Evolutionary conservation across 2,329 filamentous ascomycete species (phyloP).

Genomic region (Cryphonectria naterciae): DNA sequence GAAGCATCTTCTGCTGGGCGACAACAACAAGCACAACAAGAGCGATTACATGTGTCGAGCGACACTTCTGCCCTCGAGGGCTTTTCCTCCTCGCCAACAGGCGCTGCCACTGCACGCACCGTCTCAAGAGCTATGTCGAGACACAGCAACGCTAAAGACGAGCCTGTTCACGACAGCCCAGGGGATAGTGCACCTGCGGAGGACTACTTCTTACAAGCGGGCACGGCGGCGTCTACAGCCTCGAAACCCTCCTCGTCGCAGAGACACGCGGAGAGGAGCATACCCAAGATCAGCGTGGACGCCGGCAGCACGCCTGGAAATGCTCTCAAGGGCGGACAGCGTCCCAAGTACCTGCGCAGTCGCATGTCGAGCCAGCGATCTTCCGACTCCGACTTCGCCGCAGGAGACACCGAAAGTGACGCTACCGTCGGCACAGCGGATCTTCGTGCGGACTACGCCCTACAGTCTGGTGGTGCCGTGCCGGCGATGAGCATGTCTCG

Average conservation of each 20-base stretch:
- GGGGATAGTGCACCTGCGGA: slow-evolving; percentile 23
- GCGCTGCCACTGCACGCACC: slow-evolving; percentile 57
- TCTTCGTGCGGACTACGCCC: slow-evolving; percentile 72
- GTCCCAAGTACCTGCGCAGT: slow-evolving; percentile 63
- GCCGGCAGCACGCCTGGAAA: slow-evolving; percentile 52
- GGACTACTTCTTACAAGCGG: slow-evolving; percentile 41
- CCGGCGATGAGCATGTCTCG: slow-evolving; percentile 58
- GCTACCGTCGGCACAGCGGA: slow-evolving; percentile 59
- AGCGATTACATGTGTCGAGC: slow-evolving; percentile 37
- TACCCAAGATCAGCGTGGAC: slow-evolving; percentile 43
- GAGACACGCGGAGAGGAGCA: slow-evolving; percentile 40
- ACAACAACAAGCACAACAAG: slow-evolving; percentile 40
- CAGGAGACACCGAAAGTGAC: slow-evolving; percentile 72
- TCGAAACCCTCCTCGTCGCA: slow-evolving; percentile 39
- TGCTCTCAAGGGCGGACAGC: slow-evolving; percentile 49
- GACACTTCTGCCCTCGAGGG: slow-evolving; percentile 55
- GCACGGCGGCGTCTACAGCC: slow-evolving; percentile 33
- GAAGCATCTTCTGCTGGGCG: slow-evolving; percentile 22
- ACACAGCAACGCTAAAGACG: slow-evolving; percentile 37
- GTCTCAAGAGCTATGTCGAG: slow-evolving; percentile 57
- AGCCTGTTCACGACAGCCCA: slow-evolving; percentile 30
- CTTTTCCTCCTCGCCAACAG: slow-evolving; percentile 60
- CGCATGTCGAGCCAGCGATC: slow-evolving; percentile 62
- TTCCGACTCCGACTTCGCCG: slow-evolving; percentile 63
- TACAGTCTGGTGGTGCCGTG: slow-evolving; percentile 79